Conservation (phyloP, 192 early-diverging fungal genomes). For the Podila verticillata region DNA sequence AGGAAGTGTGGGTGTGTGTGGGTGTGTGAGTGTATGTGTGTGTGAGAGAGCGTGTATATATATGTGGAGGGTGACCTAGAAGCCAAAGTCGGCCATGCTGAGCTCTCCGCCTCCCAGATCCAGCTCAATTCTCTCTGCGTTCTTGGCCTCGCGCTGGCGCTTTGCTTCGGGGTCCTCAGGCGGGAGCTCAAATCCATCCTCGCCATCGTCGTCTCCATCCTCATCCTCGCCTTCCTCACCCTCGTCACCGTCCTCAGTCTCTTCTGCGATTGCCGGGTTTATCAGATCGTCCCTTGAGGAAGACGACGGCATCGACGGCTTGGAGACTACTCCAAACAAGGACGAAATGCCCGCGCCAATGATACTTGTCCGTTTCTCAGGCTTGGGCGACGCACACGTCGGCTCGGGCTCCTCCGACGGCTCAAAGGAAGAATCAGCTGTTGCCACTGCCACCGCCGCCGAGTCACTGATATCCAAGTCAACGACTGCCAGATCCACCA, state of each 20-base stretch:
- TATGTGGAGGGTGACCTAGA: neutral
- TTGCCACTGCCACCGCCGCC: slow-evolving; percentile 11
- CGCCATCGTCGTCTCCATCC: slow-evolving; percentile 1
- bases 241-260: neutral
- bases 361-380: slow-evolving; percentile 35
- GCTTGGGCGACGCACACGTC: neutral
- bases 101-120: slow-evolving; percentile 19
- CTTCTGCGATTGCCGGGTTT: neutral
- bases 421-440: neutral
- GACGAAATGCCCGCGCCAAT: slow-evolving; percentile 24
- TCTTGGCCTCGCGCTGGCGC: slow-evolving; percentile 22
- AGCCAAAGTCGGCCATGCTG: slow-evolving; percentile 27
- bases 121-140: slow-evolving; percentile 35
- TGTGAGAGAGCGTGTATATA: no score
- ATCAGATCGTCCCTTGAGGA: slow-evolving; percentile 18
- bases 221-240: neutral
- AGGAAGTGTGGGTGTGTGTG: no score
- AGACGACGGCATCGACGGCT: slow-evolving; percentile 3
- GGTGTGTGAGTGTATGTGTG: no score
- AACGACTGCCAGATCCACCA: slow-evolving; percentile 8
- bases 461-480: slow-evolving; percentile 32
- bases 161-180: slow-evolving; percentile 15
- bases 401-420: neutral
- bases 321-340: slow-evolving; percentile 16
- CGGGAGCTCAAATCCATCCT: neutral